Evolutionary conservation across 306 rosid species (phyloP).

Genomic region (Cicer pinnatifidum): DNA sequence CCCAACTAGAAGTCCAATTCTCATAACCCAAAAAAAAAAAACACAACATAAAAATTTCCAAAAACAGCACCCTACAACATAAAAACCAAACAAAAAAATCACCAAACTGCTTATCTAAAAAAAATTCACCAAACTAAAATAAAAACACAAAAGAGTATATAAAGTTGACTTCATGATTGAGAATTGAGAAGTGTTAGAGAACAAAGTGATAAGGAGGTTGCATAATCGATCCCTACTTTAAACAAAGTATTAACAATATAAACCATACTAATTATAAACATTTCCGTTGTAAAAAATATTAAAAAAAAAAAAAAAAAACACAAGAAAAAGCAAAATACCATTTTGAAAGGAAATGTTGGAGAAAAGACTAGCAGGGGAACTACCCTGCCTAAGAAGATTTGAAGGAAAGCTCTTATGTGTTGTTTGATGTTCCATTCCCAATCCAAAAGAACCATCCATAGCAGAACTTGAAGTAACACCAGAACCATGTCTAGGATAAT

Average conservation of each 20-base stretch:
- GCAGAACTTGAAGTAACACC: conserved; percentile 45
- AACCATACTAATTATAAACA: too few species aligned
- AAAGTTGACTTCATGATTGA: too few species aligned
- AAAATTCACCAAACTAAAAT: background rate
- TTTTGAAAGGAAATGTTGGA: conserved; percentile 63
- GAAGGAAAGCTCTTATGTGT: conserved; percentile 46
- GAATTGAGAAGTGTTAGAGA: too few species aligned
- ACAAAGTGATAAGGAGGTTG: too few species aligned
- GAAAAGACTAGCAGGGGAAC: conserved; percentile 88
- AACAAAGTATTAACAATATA: too few species aligned
- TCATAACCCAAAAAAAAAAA: background rate
- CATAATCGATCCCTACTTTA: too few species aligned
- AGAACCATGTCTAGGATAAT: conserved; percentile 74
- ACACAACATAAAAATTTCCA: conserved; percentile 15
- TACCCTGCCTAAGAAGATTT: conserved; percentile 71
- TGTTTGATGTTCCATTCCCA: conserved; percentile 52
- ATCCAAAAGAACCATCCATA: conserved; percentile 57
- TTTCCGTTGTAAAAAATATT: too few species aligned
- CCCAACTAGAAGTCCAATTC: background rate
- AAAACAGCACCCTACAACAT: conserved; percentile 2
- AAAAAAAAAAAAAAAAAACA: background rate
- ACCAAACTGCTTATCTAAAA: background rate
- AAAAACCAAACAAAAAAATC: background rate
- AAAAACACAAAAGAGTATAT: background rate
- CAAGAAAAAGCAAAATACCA: conserved; percentile 53